These are phyloP conservation scores for Juglanconis oblonga DNA, from an alignment of 2,329 filamentous ascomycete genomes.

Conservation along the genomic window DNA sequence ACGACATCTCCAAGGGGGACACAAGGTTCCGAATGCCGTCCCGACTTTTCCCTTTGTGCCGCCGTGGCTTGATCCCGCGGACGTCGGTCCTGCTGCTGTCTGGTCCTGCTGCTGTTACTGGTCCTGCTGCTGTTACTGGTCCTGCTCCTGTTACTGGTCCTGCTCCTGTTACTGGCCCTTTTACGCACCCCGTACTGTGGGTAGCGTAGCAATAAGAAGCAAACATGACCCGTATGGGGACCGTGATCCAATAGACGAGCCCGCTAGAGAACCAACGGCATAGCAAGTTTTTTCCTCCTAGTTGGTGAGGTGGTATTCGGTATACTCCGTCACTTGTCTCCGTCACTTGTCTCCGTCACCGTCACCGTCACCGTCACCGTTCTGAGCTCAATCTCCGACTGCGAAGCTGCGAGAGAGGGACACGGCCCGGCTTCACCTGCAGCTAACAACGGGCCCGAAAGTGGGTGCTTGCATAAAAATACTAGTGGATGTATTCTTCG, in stretches of 20 bases:
- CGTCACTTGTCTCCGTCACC: too few species aligned
- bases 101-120: constrained; percentile 1
- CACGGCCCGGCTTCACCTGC: constrained; percentile 10
- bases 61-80: constrained; percentile 1
- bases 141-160: too few species aligned
- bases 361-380: too few species aligned
- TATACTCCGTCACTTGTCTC: too few species aligned
- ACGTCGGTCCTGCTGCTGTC: not conserved
- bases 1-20: not conserved
- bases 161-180: too few species aligned
- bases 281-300: not conserved
- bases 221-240: constrained; percentile 2
- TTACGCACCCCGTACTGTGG: not conserved
- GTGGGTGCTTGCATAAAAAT: not conserved
- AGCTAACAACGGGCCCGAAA: constrained; percentile 6
- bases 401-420: not conserved
- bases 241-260: constrained; percentile 14
- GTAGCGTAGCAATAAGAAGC: constrained; percentile 11
- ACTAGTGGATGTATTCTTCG: not conserved
- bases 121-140: too few species aligned
- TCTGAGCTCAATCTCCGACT: too few species aligned
- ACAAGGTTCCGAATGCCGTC: constrained; percentile 4
- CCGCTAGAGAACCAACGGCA: constrained; percentile 15
- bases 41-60: not conserved
- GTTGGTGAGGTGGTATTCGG: not conserved